Conservation (phyloP, 176 grass and related monocot genomes). For the Aegilops longissima region DNA sequence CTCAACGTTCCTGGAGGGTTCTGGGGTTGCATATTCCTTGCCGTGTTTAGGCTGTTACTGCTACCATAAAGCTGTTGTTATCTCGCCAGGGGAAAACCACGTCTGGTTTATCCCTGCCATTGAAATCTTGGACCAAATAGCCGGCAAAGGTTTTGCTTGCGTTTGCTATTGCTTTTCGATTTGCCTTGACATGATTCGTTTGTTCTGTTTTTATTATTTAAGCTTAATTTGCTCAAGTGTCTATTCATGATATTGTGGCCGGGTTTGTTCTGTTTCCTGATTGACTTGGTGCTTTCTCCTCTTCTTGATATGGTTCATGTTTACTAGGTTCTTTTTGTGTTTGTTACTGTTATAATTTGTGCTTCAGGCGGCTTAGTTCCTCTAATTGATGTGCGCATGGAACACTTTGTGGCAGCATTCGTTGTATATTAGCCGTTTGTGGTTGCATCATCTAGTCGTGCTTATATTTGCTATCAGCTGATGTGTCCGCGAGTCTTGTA, state of each 20-base stretch:
- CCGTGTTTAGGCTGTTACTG: not conserved
- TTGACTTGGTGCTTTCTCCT: not conserved
- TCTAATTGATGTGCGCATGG: not conserved
- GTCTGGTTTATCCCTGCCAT: not conserved
- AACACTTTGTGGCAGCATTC: not conserved
- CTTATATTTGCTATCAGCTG: not conserved
- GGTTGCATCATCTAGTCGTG: not conserved
- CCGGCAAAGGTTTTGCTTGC: constrained; percentile 8
- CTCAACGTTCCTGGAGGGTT: not conserved
- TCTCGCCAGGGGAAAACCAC: not conserved
- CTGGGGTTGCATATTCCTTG: constrained; percentile 12
- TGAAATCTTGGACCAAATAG: constrained; percentile 1
- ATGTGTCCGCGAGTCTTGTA: constrained; percentile 4
- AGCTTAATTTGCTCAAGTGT: not conserved
- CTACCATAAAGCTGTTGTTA: not conserved
- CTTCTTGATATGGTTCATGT: not conserved
- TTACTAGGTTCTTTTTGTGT: not conserved
- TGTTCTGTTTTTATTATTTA: not conserved
- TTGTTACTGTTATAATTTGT: not conserved
- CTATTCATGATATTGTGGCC: not conserved
- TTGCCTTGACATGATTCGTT: not conserved
- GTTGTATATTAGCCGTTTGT: not conserved
- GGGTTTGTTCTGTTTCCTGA: not conserved
- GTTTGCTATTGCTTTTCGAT: constrained; percentile 17
- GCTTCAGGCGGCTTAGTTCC: not conserved